phyloP scores from a whole-genome alignment of 768 basidiomycete genomes.

The Pleurotus giganteus region DNA sequence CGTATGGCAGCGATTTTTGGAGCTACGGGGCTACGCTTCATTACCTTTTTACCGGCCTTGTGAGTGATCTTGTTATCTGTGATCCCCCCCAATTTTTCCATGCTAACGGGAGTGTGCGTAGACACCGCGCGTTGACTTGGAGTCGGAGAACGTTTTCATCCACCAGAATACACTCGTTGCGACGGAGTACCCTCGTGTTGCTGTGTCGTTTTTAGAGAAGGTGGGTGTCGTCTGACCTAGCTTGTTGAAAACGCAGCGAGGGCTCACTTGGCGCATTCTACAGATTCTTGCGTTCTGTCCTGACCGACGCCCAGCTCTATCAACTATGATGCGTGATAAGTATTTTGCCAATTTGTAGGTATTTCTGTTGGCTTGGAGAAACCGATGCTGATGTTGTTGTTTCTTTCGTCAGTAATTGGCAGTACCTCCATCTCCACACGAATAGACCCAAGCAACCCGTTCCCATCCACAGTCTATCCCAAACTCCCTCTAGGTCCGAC shows the following conservation, averaged over 20 bases:
- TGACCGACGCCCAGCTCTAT: neutral
- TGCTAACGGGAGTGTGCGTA: neutral
- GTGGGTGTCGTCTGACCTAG: neutral
- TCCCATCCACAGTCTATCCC: neutral
- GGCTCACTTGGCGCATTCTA: neutral
- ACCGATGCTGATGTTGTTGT: neutral
- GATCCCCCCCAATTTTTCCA: neutral
- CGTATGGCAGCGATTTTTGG: slow-evolving; percentile 7
- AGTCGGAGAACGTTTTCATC: neutral
- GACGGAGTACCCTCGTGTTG: neutral
- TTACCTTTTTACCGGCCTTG: neutral
- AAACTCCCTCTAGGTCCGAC: neutral
- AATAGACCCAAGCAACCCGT: neutral
- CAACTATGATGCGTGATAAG: neutral
- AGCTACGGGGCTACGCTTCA: neutral
- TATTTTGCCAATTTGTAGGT: neutral
- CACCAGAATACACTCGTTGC: neutral
- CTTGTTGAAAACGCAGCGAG: neutral
- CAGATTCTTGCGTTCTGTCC: neutral
- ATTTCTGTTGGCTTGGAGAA: neutral
- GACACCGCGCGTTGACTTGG: neutral
- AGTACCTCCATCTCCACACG: neutral
- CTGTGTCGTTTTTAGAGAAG: neutral
- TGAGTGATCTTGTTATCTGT: neutral
- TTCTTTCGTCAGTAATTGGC: neutral